Evolutionary conservation across 2,329 filamentous ascomycete genomes (phyloP).

Genomic region (Aspergillus nomiae): DNA sequence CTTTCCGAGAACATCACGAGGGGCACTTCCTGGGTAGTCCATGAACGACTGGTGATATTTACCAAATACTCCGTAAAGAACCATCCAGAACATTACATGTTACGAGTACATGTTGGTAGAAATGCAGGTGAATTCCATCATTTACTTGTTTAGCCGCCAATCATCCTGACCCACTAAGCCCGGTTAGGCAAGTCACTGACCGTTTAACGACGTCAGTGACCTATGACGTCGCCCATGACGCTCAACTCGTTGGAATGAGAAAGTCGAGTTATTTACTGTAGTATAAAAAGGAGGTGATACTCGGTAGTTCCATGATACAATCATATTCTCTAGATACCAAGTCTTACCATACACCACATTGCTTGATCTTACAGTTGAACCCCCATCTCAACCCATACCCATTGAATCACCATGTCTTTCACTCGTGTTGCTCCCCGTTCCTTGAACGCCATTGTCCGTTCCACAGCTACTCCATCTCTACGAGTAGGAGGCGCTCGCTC

Average conservation of each 20-base stretch:
- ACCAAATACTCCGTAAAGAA: no score
- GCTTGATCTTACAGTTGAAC: not conserved
- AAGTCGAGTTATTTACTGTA: not conserved
- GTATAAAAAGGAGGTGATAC: no score
- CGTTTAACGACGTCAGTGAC: constrained; percentile 28
- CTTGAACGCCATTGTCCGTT: not conserved
- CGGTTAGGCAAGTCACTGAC: constrained; percentile 19
- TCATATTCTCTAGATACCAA: not conserved
- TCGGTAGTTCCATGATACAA: no score
- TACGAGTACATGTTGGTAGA: no score
- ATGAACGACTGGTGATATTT: no score
- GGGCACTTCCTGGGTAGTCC: no score
- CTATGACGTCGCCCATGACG: constrained; percentile 13
- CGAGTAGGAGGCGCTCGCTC: constrained; percentile 23
- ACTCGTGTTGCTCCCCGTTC: constrained; percentile 33
- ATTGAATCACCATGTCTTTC: constrained; percentile 34
- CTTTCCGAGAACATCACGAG: no score
- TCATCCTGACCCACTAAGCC: constrained; percentile 8
- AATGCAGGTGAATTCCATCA: not conserved
- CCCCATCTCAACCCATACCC: not conserved
- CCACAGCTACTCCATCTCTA: constrained; percentile 15
- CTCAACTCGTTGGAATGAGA: not conserved
- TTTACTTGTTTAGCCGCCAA: constrained; percentile 4
- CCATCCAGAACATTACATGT: no score
- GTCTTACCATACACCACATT: not conserved